Base-by-base conservation (phyloP, 495 filamentous ascomycete species). In the Daldinia caldariorum region DNA sequence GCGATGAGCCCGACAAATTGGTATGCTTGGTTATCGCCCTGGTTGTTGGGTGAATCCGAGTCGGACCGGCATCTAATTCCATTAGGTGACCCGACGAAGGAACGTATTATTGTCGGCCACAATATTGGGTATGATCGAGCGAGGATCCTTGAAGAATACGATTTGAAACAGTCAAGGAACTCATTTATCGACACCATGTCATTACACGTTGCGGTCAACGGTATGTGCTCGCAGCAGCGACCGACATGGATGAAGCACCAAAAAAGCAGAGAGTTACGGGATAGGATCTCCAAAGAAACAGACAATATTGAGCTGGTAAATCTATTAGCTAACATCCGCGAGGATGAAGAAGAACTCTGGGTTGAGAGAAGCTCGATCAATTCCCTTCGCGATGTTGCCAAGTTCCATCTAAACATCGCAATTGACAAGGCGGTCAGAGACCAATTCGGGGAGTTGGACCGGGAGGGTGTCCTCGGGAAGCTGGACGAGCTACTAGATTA, bases 171-270 rank as follows among this genome's bases (percentile, higher is more conserved):
- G 76, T 88, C 92, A 26, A 88, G 87, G 57, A 98, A 92, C 70
- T 92, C 87, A 45, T 99, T 97, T 73, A 77, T 99, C 29, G 95
- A 99, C 81, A 99, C 95, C 2, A 99, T 99, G 95, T 97, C 94
- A 8, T 83, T 99, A 56, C 95, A 99, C 76, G 94, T 97, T 7
- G 95, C 95, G 12, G 94, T 97, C 8, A 99, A 99, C 74, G 95
- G 95, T 34, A 99, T 99, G 95, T 99, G 95, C 76, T 97, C 95
- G 9, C 91, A 91, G 60, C 95, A 99, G 78, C 86, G 95, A 56
- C 95, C 95, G 8, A 95, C 92, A 0, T 99, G 95, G 95, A 91
- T 97, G 89, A 95, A 93, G 69, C 91, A 96, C 73, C 90, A 92
- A 73, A 99, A 99, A 76, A 91, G 89, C 67, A 87, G 89, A 70